Evolutionary conservation across 2,329 filamentous ascomycete genomes (phyloP), one percentile per base, ranked within the genome.

Genomic region (Colletotrichum simmondsii): DNA sequence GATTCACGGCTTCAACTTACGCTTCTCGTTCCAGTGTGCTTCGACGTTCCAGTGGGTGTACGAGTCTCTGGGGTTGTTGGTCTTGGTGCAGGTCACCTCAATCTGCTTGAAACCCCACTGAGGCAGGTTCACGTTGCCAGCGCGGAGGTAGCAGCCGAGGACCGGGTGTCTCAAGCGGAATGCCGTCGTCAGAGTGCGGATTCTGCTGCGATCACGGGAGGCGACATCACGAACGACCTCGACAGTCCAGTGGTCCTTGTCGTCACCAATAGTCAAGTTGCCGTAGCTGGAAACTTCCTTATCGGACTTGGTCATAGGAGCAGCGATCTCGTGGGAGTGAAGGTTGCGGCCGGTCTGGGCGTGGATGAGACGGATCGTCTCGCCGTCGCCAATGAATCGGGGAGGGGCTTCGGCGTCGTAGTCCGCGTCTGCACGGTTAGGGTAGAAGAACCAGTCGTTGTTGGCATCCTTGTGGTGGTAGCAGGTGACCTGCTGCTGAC

Each of bases 91-190:
- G 30, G 95, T 97, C 46, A 97, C 95, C 85, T 99, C 97, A 76
- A 99, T 98, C 85, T 99, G 97, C 87, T 98, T 98, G 89, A 99
- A 99, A 81, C 97, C 97, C 97, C 97, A 99, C 82, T 98, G 97
- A 64, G 97, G 97, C 75, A 99, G 88, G 84, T 98, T 99, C 78
- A 95, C 93, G 79, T 97, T 99, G 77, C 95, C 96, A 72, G 97
- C 97, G 75, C 95, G 93, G 63, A 99, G 91, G 81, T 99, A 99
- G 85, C 97, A 99, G 77, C 94, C 94, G 68, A 98, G 88, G 68
- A 91, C 88, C 54, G 90, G 87, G 81, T 99, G 95, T 83, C 89
- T 94, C 69, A 99, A 87, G 75, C 97, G 92, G 90, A 99, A 98
- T 12, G 94, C 91, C 7, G 96, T 98, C 8, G 97, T 98, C 75